A percentile compares a stretch with the other conserved stretches of the same genome.
These are phyloP conservation scores for Alliaria petiolata DNA, from an alignment of 345 rosid genomes.

Conservation along the genomic window DNA sequence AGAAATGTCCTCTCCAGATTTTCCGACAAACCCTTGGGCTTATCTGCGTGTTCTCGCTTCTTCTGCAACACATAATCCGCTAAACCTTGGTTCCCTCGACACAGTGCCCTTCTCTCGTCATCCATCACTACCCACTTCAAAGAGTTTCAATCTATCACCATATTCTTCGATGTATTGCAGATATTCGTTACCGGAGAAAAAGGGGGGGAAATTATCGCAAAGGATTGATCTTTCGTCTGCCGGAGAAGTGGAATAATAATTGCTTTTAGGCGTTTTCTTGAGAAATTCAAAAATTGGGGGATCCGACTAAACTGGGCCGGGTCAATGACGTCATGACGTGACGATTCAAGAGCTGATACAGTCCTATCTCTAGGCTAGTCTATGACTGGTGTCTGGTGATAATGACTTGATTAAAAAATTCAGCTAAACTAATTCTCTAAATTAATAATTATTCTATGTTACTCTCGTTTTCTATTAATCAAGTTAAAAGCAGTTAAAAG, in stretches of 20 bases:
- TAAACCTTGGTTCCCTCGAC: conserved; percentile 60
- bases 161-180: neutral
- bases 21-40: conserved; percentile 71
- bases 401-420: too few species aligned
- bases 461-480: too few species aligned
- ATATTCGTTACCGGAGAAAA: too few species aligned
- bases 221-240: neutral
- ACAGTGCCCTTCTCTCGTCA: conserved; percentile 40
- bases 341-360: neutral
- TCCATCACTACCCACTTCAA: conserved; percentile 42
- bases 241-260: neutral
- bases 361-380: too few species aligned
- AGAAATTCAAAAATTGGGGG: neutral
- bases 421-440: too few species aligned
- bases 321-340: neutral
- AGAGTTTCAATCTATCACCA: neutral
- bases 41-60: conserved; percentile 59
- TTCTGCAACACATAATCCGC: conserved; percentile 54
- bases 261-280: neutral
- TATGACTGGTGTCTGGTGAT: too few species aligned
- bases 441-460: too few species aligned
- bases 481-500: too few species aligned
- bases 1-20: conserved; percentile 53
- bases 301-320: neutral
- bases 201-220: neutral